phyloP scores from a whole-genome alignment of 768 basidiomycete genomes.

The Gautieria morchelliformis region DNA sequence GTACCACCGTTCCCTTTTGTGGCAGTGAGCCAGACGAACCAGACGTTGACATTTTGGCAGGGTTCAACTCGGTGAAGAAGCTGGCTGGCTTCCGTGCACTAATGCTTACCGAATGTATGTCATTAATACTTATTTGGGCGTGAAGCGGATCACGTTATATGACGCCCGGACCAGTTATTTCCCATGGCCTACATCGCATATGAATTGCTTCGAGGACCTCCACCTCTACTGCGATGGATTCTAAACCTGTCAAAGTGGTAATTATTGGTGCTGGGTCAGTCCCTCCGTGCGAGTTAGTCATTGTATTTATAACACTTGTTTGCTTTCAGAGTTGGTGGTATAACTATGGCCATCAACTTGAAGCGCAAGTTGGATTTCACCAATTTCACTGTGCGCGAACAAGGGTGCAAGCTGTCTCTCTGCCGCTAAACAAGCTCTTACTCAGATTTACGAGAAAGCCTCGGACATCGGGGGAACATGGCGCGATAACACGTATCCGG shows the following conservation, averaged over 20 bases:
- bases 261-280: conserved; percentile 44
- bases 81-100: too few relatives aligned
- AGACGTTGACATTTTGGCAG: background rate
- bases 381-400: conserved; percentile 34
- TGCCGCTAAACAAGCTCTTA: background rate
- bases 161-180: too few relatives aligned
- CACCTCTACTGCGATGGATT: background rate
- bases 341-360: conserved; percentile 38
- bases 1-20: conserved; percentile 37
- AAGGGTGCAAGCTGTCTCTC: background rate
- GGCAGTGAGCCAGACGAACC: background rate
- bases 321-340: conserved; percentile 10
- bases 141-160: too few relatives aligned
- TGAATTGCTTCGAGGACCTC: too few relatives aligned
- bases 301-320: background rate
- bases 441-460: conserved; percentile 19
- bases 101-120: too few relatives aligned
- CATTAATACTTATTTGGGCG: too few relatives aligned
- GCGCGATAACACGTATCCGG: conserved; percentile 13
- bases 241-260: conserved; percentile 19
- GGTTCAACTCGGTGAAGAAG: too few relatives aligned
- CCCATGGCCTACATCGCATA: too few relatives aligned
- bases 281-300: background rate
- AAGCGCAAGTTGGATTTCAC: conserved; percentile 34
- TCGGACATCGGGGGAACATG: background rate